Conservation (phyloP, 352 stramenopile genomes). For the Phytophthora lateralis region DNA sequence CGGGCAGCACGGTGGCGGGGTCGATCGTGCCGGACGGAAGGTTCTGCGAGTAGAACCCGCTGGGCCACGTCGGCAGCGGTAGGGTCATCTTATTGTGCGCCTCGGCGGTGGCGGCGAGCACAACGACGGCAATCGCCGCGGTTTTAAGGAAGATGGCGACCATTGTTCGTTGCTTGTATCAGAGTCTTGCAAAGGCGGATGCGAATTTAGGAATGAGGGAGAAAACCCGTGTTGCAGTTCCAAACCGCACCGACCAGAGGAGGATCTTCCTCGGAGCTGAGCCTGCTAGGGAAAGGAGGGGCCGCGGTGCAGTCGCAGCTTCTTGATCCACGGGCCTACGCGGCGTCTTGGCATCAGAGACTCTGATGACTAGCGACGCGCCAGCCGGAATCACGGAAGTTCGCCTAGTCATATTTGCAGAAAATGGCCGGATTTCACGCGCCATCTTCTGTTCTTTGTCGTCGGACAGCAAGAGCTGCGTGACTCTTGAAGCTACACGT, state of each 20-base stretch:
- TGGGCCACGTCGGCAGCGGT: slow-evolving; percentile 45
- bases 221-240: background rate
- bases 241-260: background rate
- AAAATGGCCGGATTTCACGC: background rate
- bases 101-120: slow-evolving; percentile 28
- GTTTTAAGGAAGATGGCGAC: slow-evolving; percentile 32
- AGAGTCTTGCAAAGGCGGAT: background rate
- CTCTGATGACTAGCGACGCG: background rate
- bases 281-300: background rate
- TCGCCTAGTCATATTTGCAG: slow-evolving; percentile 1
- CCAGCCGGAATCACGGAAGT: slow-evolving; percentile 1
- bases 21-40: slow-evolving; percentile 50
- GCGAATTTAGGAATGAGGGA: background rate
- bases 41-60: slow-evolving; percentile 44
- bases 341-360: background rate
- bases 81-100: slow-evolving; percentile 56
- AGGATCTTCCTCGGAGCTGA: background rate
- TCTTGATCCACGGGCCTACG: background rate
- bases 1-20: slow-evolving; percentile 36
- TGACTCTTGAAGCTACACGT: too few species aligned
- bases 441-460: background rate
- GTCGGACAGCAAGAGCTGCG: background rate
- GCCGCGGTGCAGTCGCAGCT: background rate
- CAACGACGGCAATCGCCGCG: slow-evolving; percentile 19
- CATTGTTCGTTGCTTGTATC: slow-evolving; percentile 26